phyloP scores from a whole-genome alignment of 78 protist species.

The Monocercomonoides exilis region DNA sequence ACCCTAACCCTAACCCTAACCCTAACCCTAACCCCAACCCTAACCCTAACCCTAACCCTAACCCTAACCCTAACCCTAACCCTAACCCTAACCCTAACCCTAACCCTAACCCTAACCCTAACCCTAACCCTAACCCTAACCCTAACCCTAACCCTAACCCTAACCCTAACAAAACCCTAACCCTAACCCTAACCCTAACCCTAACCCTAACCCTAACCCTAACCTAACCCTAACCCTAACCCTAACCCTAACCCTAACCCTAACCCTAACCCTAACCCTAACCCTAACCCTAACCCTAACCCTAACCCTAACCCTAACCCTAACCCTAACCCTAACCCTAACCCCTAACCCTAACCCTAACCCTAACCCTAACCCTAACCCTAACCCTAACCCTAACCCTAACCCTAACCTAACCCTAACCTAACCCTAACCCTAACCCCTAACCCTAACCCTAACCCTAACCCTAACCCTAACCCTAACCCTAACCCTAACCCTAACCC shows the following conservation, averaged over 20 bases:
- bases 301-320: constrained; percentile 10
- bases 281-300: constrained; percentile 10
- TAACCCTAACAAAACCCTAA: constrained; percentile 1
- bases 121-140: constrained; percentile 10
- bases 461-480: constrained; percentile 9
- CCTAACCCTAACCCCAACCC: no score
- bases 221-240: no score
- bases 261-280: constrained; percentile 9
- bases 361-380: constrained; percentile 5
- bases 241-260: no score
- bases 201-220: no score
- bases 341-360: no score
- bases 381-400: constrained; percentile 10
- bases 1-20: constrained; percentile 6
- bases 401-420: no score
- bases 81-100: constrained; percentile 10
- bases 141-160: constrained; percentile 10
- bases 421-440: no score
- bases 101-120: constrained; percentile 9
- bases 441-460: no score
- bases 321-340: no score
- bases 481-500: constrained; percentile 10
- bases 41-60: no score
- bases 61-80: constrained; percentile 9
- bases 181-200: constrained; percentile 10